Evolutionary conservation across 805 yeast species (phyloP).

Genomic region (Peterozyma xylosa): DNA sequence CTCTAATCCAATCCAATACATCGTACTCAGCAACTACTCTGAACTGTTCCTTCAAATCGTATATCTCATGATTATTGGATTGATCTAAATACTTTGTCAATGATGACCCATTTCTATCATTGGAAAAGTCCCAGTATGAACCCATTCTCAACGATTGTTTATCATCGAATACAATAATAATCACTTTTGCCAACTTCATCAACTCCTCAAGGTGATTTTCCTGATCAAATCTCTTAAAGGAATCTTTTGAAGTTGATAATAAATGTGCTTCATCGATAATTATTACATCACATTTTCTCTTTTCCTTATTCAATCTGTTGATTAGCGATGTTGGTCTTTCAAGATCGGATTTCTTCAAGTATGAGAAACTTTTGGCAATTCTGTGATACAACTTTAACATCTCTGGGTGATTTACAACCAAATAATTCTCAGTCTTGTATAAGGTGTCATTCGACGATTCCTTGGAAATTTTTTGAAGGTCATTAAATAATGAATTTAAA

Average conservation of each 20-base stretch:
- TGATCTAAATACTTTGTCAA: slow-evolving; percentile 12
- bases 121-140: slow-evolving; percentile 27
- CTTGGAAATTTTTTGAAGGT: slow-evolving; percentile 22
- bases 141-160: slow-evolving; percentile 39
- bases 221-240: no score
- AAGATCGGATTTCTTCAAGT: no score
- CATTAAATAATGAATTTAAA: slow-evolving; percentile 33
- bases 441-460: no score
- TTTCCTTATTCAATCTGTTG: no score
- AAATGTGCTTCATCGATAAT: no score
- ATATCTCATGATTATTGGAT: slow-evolving; percentile 10
- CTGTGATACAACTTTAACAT: no score
- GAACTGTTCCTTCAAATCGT: slow-evolving; percentile 29
- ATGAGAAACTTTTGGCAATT: no score
- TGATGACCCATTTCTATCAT: slow-evolving; percentile 27
- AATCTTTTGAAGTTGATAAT: no score
- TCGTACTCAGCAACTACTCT: slow-evolving; percentile 32
- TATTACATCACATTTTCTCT: no score
- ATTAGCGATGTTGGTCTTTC: no score
- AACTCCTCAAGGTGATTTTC: slow-evolving; percentile 23
- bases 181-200: slow-evolving; percentile 27
- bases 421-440: no score
- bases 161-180: slow-evolving; percentile 36
- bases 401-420: no score
- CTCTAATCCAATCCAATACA: slow-evolving; percentile 31